These are phyloP conservation scores for Achaetomium macrosporum DNA, from an alignment of 2,329 filamentous ascomycete species.

Conservation along the genomic window DNA sequence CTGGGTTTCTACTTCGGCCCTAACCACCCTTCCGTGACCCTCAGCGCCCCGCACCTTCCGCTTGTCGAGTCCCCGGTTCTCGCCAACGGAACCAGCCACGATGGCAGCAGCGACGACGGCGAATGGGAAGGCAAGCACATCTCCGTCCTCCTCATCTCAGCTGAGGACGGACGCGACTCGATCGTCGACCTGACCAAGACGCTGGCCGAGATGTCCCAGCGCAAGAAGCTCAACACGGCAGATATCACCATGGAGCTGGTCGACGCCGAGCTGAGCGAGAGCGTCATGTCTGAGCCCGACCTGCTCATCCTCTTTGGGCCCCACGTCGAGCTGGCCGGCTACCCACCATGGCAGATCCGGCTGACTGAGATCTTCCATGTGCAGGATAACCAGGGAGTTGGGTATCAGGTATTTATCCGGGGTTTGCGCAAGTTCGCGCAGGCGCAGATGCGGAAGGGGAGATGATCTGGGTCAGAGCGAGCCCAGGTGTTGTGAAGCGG, in stretches of 20 bases:
- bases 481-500: background rate
- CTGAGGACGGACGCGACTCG: conserved; percentile 85
- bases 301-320: conserved; percentile 83
- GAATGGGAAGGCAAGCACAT: conserved; percentile 41
- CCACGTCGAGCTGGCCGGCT: conserved; percentile 76
- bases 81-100: conserved; percentile 28
- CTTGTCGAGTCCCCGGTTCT: conserved; percentile 46
- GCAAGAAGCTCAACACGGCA: conserved; percentile 69
- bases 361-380: conserved; percentile 88
- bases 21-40: conserved; percentile 63
- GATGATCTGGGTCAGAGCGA: conserved; percentile 30
- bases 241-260: conserved; percentile 85
- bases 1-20: conserved; percentile 83
- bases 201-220: conserved; percentile 89
- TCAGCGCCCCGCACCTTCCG: conserved; percentile 65
- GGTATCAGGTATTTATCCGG: conserved; percentile 88
- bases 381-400: conserved; percentile 72
- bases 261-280: conserved; percentile 76
- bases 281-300: conserved; percentile 83
- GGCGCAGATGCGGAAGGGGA: conserved; percentile 83
- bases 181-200: conserved; percentile 94
- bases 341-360: conserved; percentile 93
- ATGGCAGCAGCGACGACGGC: conserved; percentile 7
- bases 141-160: conserved; percentile 71
- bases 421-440: conserved; percentile 78